phyloP scores from a whole-genome alignment of 1,139 yeast genomes.

The Spathaspora sp. region DNA sequence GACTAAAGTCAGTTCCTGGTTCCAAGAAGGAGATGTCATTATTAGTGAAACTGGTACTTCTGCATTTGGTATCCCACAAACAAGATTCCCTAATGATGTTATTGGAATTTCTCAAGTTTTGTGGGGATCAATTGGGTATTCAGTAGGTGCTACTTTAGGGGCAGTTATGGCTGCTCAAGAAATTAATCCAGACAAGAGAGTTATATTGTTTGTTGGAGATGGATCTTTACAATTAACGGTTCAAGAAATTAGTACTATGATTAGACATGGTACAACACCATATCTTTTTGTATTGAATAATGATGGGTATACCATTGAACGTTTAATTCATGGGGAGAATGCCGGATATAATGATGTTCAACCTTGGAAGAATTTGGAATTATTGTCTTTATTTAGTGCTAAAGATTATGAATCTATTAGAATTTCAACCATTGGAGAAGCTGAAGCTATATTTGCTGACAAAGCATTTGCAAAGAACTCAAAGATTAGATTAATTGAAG shows the following conservation, averaged over 20 bases:
- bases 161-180: conserved; percentile 85
- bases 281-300: conserved; percentile 82
- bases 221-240: conserved; percentile 88
- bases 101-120: conserved; percentile 84
- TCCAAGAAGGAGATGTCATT: conserved; percentile 76
- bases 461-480: conserved; percentile 56
- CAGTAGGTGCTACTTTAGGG: conserved; percentile 84
- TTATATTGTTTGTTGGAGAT: conserved; percentile 82
- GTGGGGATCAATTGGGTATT: conserved; percentile 90
- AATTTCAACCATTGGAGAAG: conserved; percentile 65
- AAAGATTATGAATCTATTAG: conserved; percentile 54
- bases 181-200: conserved; percentile 66
- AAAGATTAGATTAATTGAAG: conserved; percentile 75
- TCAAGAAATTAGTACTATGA: conserved; percentile 82
- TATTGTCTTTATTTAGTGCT: conserved; percentile 74
- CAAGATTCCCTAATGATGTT: conserved; percentile 72
- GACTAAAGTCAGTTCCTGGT: conserved; percentile 73
- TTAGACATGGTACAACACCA: conserved; percentile 77
- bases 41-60: conserved; percentile 90
- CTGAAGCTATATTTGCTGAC: conserved; percentile 56
- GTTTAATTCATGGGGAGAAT: conserved; percentile 78
- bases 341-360: conserved; percentile 81
- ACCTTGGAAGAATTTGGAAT: conserved; percentile 72
- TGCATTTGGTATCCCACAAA: conserved; percentile 80
- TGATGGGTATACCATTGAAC: conserved; percentile 87